A percentile compares a stretch with the other conserved stretches of the same genome.
Conservation (phyloP, 768 basidiomycete species). For the Leccinum fibrillosum region DNA sequence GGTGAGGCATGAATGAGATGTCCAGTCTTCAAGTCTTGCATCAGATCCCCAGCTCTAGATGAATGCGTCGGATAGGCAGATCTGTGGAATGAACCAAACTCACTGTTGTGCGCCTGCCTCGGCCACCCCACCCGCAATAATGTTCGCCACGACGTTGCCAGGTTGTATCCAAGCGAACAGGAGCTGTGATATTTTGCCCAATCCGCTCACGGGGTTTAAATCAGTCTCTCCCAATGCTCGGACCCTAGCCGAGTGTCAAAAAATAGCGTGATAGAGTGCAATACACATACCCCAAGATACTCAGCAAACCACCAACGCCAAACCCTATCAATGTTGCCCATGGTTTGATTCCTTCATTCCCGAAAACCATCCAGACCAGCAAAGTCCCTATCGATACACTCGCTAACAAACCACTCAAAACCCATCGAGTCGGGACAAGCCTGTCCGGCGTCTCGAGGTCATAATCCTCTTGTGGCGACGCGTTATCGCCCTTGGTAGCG, state of each 20-base stretch:
- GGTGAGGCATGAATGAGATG: slow-evolving; percentile 91
- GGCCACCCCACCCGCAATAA: slow-evolving; percentile 95
- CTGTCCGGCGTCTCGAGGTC: slow-evolving; percentile 78
- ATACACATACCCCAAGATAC: slow-evolving; percentile 73
- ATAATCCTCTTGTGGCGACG: slow-evolving; percentile 36
- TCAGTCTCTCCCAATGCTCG: slow-evolving; percentile 96
- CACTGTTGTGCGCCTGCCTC: slow-evolving; percentile 94
- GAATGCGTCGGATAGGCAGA: slow-evolving; percentile 1
- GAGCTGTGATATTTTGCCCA: slow-evolving; percentile 93
- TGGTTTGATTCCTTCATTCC: slow-evolving; percentile 85
- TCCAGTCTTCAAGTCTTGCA: slow-evolving; percentile 98
- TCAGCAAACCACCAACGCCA: slow-evolving; percentile 76
- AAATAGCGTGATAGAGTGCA: neutral
- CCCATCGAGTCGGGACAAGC: slow-evolving; percentile 81
- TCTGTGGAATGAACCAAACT: slow-evolving; percentile 18
- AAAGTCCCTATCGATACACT: slow-evolving; percentile 70
- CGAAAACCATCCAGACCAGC: slow-evolving; percentile 88
- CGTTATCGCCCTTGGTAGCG: slow-evolving; percentile 25
- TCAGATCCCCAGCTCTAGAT: slow-evolving; percentile 86
- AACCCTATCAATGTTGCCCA: slow-evolving; percentile 93
- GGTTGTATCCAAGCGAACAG: slow-evolving; percentile 94
- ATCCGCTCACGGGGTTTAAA: slow-evolving; percentile 85
- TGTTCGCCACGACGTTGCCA: slow-evolving; percentile 94
- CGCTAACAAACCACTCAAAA: slow-evolving; percentile 56
- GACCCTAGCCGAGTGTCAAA: slow-evolving; percentile 49